These are phyloP conservation scores for Penicillium fimorum DNA, from an alignment of 495 filamentous ascomycete species.

Conservation along the genomic window DNA sequence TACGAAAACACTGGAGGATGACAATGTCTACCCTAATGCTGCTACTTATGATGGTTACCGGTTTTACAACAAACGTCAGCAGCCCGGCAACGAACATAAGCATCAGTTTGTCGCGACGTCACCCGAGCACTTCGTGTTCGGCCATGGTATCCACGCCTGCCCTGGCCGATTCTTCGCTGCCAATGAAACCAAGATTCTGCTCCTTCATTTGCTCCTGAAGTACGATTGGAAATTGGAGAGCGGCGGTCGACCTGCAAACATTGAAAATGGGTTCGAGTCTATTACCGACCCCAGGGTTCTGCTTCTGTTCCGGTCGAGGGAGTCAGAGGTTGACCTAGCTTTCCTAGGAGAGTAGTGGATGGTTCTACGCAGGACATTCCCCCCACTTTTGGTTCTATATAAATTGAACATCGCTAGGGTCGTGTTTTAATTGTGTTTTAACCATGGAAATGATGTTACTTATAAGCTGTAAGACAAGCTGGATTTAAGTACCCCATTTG, in stretches of 20 bases:
- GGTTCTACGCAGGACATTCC: background rate
- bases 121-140: conserved; percentile 45
- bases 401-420: background rate
- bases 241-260: conserved; percentile 22
- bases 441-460: background rate
- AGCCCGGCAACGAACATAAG: conserved; percentile 40
- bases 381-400: background rate
- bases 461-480: background rate
- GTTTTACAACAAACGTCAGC: conserved; percentile 44
- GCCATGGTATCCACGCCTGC: conserved; percentile 53
- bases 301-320: conserved; percentile 29
- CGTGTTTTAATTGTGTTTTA: background rate
- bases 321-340: conserved; percentile 30
- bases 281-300: conserved; percentile 32
- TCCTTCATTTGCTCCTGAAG: conserved; percentile 47
- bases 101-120: conserved; percentile 49
- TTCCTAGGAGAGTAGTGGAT: conserved; percentile 22
- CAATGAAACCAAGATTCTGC: conserved; percentile 48
- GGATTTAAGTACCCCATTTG: background rate
- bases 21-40: conserved; percentile 42
- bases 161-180: conserved; percentile 54
- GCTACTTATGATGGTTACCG: conserved; percentile 47
- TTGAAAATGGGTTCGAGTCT: conserved; percentile 29
- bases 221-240: conserved; percentile 52
- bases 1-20: conserved; percentile 32